Evolutionary conservation across 2,329 filamentous ascomycete species (phyloP), one percentile per base, ranked within the genome.

Genomic region (Botrytis byssoidea): DNA sequence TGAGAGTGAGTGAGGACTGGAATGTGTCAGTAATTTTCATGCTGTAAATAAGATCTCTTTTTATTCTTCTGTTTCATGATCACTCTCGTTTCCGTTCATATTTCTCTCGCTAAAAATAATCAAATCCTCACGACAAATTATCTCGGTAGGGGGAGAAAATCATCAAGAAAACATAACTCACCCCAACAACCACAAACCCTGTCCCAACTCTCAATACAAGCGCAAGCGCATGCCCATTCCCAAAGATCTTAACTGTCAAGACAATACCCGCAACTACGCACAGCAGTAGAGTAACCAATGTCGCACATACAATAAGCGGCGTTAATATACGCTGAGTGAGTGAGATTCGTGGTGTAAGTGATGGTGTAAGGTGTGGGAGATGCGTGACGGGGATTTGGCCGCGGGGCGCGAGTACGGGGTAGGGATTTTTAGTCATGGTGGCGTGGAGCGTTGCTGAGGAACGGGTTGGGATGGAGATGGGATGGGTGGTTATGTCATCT

Each of bases 1-100:
- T 32, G 20, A 77, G 69, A 22, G 78, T 78, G 29, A 77, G 57
- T 9, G 70, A 61, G 29, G 77, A 75, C 79, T 80, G 10, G 10
- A n/a, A 16, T n/a, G 18, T 16, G 35, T 57, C 18, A 10, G 60
- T 57, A 44, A 67, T 67, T 71, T 25, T 18, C n/a, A 9, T 46
- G 6, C 10, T 46, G 16, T 32, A 42, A n/a, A 25, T 0, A n/a
- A 42, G 25, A 14, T 42, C 16, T 18, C 42, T 44, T 44, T 42
- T 44, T 44, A 44, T 44, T 44, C 5, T 44, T 44, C 42, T 44
- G 16, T 6, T 44, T 4, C 42, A 44, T 44, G 14, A 18, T 44
- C 42, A 44, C 42, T 44, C 42, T 44, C 16, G 42, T 44, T 5
- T 44, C 1, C 4, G 16, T 44, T 18, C 16, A 18, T 18, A 1